phyloP scores from a whole-genome alignment of 2,329 filamentous ascomycete genomes.

The Hysterium pulicare region DNA sequence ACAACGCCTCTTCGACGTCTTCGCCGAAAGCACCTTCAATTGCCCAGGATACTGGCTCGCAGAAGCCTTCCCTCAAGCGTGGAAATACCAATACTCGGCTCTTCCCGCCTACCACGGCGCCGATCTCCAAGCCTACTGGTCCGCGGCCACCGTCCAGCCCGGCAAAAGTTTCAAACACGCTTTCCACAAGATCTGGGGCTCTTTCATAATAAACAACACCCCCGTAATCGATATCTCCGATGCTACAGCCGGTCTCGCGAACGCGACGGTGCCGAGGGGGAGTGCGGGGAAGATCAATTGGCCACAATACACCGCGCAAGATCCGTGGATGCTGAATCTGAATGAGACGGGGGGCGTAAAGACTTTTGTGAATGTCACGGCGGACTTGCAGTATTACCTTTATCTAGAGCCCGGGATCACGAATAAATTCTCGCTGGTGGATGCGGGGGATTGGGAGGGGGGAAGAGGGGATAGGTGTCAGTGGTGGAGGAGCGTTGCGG shows the following conservation, averaged over 20 bases:
- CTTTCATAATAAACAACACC: slow-evolving; percentile 24
- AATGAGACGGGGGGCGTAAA: slow-evolving; percentile 29
- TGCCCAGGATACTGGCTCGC: slow-evolving; percentile 42
- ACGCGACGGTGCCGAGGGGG: slow-evolving; percentile 20
- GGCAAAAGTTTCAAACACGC: slow-evolving; percentile 28
- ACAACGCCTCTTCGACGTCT: slow-evolving; percentile 41
- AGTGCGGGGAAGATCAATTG: slow-evolving; percentile 19
- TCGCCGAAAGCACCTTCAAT: slow-evolving; percentile 45
- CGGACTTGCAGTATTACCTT: slow-evolving; percentile 24
- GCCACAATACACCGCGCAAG: slow-evolving; percentile 22
- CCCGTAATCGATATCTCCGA: slow-evolving; percentile 27
- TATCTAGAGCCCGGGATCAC: slow-evolving; percentile 30
- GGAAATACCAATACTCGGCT: slow-evolving; percentile 33
- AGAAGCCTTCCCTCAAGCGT: slow-evolving; percentile 29
- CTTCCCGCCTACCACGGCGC: slow-evolving; percentile 30
- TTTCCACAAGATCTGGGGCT: slow-evolving; percentile 34
- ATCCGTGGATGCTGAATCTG: slow-evolving; percentile 20
- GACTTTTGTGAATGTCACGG: slow-evolving; percentile 14
- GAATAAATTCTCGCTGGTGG: slow-evolving; percentile 25
- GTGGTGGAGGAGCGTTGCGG: slow-evolving; percentile 22
- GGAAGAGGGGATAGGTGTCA: slow-evolving; percentile 28
- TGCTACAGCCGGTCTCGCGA: slow-evolving; percentile 22
- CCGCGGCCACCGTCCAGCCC: slow-evolving; percentile 16
- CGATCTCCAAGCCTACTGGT: slow-evolving; percentile 31
- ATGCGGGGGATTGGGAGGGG: slow-evolving; percentile 29